phyloP scores from a whole-genome alignment of 2,329 filamentous ascomycete species.

The Pyricularia grisea region DNA sequence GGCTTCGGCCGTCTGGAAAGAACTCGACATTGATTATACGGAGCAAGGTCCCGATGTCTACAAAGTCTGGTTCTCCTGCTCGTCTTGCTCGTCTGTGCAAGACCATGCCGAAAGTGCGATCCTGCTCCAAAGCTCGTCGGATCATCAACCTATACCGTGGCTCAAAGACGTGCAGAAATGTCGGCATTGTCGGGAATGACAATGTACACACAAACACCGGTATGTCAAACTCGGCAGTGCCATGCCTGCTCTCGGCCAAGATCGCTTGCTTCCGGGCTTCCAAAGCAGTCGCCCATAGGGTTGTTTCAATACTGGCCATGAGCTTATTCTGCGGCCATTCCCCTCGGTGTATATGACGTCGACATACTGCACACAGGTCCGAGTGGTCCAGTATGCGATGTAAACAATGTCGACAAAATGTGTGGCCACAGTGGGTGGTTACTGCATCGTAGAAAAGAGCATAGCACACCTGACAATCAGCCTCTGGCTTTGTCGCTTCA shows the following conservation, averaged over 20 bases:
- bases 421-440: conserved; percentile 82
- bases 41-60: conserved; percentile 69
- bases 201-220: conserved; percentile 77
- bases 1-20: conserved; percentile 69
- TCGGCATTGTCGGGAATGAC: conserved; percentile 73
- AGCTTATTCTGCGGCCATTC: conserved; percentile 49
- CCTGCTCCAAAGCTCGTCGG: conserved; percentile 61
- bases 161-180: conserved; percentile 86
- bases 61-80: conserved; percentile 35
- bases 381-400: conserved; percentile 69
- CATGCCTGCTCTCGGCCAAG: conserved; percentile 45
- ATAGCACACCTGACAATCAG: conserved; percentile 88
- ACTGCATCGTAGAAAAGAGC: conserved; percentile 70
- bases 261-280: conserved; percentile 45
- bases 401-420: conserved; percentile 75
- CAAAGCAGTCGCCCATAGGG: conserved; percentile 61
- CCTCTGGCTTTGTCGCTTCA: conserved; percentile 53
- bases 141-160: conserved; percentile 90
- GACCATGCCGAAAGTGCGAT: conserved; percentile 78
- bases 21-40: conserved; percentile 66
- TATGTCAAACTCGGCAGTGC: conserved; percentile 46
- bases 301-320: conserved; percentile 52
- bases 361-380: conserved; percentile 71
- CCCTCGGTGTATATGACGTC: conserved; percentile 38
- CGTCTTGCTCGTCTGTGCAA: conserved; percentile 49